Conservation (phyloP, 345 rosid genomes). For the Mangifera indica region DNA sequence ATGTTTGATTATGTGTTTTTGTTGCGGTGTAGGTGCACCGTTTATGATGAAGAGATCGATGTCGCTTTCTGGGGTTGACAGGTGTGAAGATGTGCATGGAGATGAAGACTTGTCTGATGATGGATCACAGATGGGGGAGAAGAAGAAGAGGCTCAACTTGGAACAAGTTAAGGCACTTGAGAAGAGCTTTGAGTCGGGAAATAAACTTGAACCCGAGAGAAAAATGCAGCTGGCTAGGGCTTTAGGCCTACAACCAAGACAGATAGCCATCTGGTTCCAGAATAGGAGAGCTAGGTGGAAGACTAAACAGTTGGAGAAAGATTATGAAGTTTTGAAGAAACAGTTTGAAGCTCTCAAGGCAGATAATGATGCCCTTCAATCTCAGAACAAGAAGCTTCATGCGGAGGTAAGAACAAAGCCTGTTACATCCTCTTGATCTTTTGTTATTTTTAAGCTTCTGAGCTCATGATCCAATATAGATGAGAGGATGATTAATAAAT, state of each 20-base stretch:
- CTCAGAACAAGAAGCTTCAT: conserved; percentile 61
- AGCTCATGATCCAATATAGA: conserved; percentile 52
- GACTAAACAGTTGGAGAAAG: conserved; percentile 72
- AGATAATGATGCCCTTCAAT: conserved; percentile 62
- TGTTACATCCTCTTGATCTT: not conserved
- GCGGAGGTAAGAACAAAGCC: conserved; percentile 43
- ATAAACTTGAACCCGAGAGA: conserved; percentile 79
- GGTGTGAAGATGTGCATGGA: conserved; percentile 47
- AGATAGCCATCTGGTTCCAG: conserved; percentile 77
- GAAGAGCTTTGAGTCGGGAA: conserved; percentile 72
- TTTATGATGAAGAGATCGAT: conserved; percentile 80
- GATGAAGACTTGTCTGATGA: conserved; percentile 81
- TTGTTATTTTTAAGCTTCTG: not conserved
- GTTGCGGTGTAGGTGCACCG: conserved; percentile 43
- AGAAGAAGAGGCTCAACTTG: conserved; percentile 70
- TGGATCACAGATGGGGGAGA: conserved; percentile 75
- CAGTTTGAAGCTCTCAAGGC: conserved; percentile 60
- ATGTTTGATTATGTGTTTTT: not conserved
- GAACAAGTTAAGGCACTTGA: conserved; percentile 77
- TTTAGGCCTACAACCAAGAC: conserved; percentile 66
- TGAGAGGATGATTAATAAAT: too few species aligned
- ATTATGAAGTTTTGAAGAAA: conserved; percentile 61
- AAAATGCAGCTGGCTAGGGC: conserved; percentile 70
- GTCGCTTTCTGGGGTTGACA: conserved; percentile 64
- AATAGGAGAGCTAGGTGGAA: conserved; percentile 81